phyloP scores from a whole-genome alignment of 768 basidiomycete genomes.

The Crassisporium funariophilum region DNA sequence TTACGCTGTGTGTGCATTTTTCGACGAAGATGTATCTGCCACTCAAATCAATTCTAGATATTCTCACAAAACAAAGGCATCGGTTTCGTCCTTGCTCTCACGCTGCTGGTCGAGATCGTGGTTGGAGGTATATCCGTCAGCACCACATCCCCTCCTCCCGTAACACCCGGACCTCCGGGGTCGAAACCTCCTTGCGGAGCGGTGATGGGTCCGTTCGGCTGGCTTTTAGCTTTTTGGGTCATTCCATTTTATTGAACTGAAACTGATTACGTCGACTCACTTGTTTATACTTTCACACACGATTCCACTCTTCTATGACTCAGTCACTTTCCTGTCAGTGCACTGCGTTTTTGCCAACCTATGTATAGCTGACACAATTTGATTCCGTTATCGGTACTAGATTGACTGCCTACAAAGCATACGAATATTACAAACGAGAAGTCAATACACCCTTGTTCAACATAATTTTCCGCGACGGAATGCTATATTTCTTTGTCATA shows the following conservation, averaged over 20 bases:
- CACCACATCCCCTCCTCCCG: conserved; percentile 16
- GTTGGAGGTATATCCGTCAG: conserved; percentile 19
- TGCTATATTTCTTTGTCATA: conserved; percentile 28
- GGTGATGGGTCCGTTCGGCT: conserved; percentile 20
- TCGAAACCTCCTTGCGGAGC: conserved; percentile 21
- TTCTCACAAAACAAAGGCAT: conserved; percentile 17
- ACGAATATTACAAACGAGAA: conserved; percentile 9
- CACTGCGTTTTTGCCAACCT: conserved; percentile 7
- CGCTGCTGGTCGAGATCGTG: conserved; percentile 14
- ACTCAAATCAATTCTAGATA: conserved; percentile 11
- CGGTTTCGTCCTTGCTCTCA: conserved; percentile 10
- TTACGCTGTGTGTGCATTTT: conserved; percentile 18
- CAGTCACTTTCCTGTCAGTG: conserved; percentile 16
- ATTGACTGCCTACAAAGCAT: conserved; percentile 16
- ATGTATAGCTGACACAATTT: not conserved
- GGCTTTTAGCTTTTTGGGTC: conserved; percentile 28
- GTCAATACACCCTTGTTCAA: conserved; percentile 9
- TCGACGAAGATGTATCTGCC: not conserved
- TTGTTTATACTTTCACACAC: conserved; percentile 3
- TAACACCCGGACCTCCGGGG: conserved; percentile 12
- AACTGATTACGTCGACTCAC: not conserved
- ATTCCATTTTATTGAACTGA: conserved; percentile 3
- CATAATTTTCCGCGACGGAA: conserved; percentile 21
- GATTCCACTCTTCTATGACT: conserved; percentile 20
- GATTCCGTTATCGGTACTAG: not conserved